phyloP scores from a whole-genome alignment of 75 land plant genomes.

The Selaginella moellendorffii region DNA sequence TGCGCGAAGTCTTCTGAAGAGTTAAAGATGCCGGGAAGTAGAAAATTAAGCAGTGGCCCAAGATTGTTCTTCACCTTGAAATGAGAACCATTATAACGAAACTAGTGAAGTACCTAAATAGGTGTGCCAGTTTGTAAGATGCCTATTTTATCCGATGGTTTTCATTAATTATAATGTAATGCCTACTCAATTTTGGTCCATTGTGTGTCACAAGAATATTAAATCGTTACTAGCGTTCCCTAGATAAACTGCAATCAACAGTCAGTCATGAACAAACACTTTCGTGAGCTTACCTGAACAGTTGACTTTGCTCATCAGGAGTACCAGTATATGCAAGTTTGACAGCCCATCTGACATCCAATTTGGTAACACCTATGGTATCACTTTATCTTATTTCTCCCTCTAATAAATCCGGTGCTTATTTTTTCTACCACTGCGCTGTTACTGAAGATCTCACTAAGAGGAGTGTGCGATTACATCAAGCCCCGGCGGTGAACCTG shows the following conservation, averaged over 20 bases:
- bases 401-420: no score
- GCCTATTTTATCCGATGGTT: conserved; percentile 99
- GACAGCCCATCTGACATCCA: conserved; percentile 68
- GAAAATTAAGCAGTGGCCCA: conserved; percentile 93
- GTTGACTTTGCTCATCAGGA: conserved; percentile 80
- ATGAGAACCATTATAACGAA: not conserved
- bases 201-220: conserved; percentile 96
- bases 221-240: conserved; percentile 90
- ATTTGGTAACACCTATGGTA: conserved; percentile 91
- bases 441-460: no score
- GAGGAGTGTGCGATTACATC: no score
- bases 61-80: conserved; percentile 62
- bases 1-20: conserved; percentile 99
- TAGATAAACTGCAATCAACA: conserved; percentile 12
- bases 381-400: no score
- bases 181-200: conserved; percentile 92
- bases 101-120: no score
- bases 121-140: conserved; percentile 94
- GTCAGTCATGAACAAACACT: no score
- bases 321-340: conserved; percentile 84
- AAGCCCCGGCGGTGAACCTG: no score
- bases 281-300: conserved; percentile 66
- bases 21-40: conserved; percentile 89
- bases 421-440: no score
- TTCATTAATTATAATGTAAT: conserved; percentile 96